These are phyloP conservation scores for Thelephora terrestris DNA, from an alignment of 1,284 basidiomycete genomes.

Conservation along the genomic window DNA sequence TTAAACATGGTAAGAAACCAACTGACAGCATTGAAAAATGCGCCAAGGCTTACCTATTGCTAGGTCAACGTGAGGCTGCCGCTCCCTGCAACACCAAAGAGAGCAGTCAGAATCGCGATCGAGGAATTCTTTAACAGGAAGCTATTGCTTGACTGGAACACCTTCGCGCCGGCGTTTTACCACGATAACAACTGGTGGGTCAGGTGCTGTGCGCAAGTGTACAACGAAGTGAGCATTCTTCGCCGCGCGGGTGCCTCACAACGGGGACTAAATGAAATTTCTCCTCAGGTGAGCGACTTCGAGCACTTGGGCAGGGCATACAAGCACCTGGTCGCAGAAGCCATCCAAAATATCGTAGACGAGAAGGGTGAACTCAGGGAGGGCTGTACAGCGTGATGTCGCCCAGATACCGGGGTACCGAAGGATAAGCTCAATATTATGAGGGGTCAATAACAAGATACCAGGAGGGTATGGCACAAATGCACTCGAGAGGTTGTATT, in stretches of 20 bases:
- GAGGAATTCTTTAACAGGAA: constrained; percentile 24
- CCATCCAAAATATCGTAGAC: constrained; percentile 5
- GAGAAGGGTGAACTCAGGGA: background rate
- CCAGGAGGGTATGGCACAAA: too few species aligned
- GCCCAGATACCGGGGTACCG: too few species aligned
- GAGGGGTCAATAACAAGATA: too few species aligned
- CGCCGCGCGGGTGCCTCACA: background rate
- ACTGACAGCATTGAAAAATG: too few species aligned
- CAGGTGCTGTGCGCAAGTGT: constrained; percentile 64
- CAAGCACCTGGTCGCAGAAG: constrained; percentile 19
- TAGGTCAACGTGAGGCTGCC: constrained; percentile 51
- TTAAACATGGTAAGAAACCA: constrained; percentile 57
- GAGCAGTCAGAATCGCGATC: constrained; percentile 19
- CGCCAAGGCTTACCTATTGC: background rate
- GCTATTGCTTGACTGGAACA: constrained; percentile 33
- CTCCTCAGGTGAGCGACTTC: constrained; percentile 40
- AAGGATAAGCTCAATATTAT: too few species aligned
- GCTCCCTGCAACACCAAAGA: constrained; percentile 25
- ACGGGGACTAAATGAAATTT: background rate
- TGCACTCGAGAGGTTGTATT: too few species aligned
- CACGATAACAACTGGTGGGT: constrained; percentile 66
- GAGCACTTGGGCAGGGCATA: constrained; percentile 35
- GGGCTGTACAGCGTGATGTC: too few species aligned
- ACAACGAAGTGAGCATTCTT: constrained; percentile 53
- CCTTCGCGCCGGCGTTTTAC: constrained; percentile 33